Conservation (phyloP, 169 alveolate genomes). For the Plasmodium chabaudi region DNA sequence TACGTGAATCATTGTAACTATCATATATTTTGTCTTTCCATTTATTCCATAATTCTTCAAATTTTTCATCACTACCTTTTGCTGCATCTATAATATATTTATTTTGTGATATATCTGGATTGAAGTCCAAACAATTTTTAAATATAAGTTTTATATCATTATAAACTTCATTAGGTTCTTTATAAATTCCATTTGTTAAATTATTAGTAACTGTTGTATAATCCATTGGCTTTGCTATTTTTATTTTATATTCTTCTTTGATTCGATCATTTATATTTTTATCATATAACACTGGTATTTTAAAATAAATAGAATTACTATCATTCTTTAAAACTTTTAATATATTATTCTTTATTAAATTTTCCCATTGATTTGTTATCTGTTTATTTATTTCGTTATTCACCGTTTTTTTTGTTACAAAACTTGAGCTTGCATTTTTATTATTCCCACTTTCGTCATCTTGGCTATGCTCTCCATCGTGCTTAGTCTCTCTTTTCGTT, state of each 20-base stretch:
- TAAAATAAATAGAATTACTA: conserved; percentile 35
- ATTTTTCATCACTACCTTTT: conserved; percentile 26
- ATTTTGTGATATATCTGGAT: conserved; percentile 39
- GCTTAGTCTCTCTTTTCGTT: background rate
- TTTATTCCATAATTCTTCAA: conserved; percentile 28
- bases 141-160: conserved; percentile 31
- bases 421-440: background rate
- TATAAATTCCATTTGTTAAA: conserved; percentile 21
- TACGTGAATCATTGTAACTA: conserved; percentile 2
- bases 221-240: conserved; percentile 59
- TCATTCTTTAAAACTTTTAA: conserved; percentile 20
- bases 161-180: conserved; percentile 22
- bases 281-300: conserved; percentile 58
- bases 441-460: background rate
- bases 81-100: conserved; percentile 58
- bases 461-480: background rate
- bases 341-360: conserved; percentile 12
- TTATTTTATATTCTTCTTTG: conserved; percentile 29
- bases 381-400: background rate
- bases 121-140: conserved; percentile 56
- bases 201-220: conserved; percentile 38
- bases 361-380: conserved; percentile 25
- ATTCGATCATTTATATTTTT: conserved; percentile 19
- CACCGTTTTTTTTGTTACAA: background rate
- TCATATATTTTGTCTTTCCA: conserved; percentile 24